Conservation (phyloP, 2,329 filamentous ascomycete genomes). For the Aspergillus pseudoterreus region DNA sequence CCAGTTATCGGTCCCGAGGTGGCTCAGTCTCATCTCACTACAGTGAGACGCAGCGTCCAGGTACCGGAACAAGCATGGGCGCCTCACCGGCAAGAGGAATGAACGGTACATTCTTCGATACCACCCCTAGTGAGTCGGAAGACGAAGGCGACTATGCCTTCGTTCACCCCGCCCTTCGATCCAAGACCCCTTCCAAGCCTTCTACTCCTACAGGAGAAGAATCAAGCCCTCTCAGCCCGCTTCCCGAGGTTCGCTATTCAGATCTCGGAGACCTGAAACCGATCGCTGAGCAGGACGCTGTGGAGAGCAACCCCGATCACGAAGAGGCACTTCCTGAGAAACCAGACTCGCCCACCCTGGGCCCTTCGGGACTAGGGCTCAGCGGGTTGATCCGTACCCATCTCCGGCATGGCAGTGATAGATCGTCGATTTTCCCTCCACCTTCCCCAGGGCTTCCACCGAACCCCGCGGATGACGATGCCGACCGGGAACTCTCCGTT, state of each 20-base stretch:
- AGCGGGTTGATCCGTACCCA: constrained; percentile 82
- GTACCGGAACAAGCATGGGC: constrained; percentile 23
- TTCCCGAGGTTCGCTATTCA: constrained; percentile 35
- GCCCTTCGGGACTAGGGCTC: constrained; percentile 60
- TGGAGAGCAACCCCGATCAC: constrained; percentile 9
- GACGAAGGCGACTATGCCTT: constrained; percentile 32
- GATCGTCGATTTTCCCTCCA: constrained; percentile 71
- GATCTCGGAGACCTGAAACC: constrained; percentile 39
- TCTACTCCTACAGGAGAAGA: constrained; percentile 21
- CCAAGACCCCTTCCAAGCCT: constrained; percentile 30
- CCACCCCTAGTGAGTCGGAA: constrained; percentile 38
- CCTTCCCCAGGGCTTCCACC: constrained; percentile 37
- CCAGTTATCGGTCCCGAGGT: constrained; percentile 35
- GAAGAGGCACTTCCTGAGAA: constrained; percentile 21
- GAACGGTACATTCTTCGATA: constrained; percentile 33
- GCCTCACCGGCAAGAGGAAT: constrained; percentile 25
- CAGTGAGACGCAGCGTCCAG: constrained; percentile 25
- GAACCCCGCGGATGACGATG: constrained; percentile 25
- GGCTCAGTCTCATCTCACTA: constrained; percentile 38
- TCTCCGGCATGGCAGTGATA: constrained; percentile 73
- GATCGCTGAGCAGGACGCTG: constrained; percentile 32
- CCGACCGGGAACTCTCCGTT: neutral
- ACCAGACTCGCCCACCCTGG: constrained; percentile 75
- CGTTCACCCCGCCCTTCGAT: constrained; percentile 36
- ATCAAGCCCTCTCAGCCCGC: constrained; percentile 25